Percentiles rank a stretch among this genome's conserved stretches.
phyloP scores from a whole-genome alignment of 345 rosid species.

The Syzygium oleosum region DNA sequence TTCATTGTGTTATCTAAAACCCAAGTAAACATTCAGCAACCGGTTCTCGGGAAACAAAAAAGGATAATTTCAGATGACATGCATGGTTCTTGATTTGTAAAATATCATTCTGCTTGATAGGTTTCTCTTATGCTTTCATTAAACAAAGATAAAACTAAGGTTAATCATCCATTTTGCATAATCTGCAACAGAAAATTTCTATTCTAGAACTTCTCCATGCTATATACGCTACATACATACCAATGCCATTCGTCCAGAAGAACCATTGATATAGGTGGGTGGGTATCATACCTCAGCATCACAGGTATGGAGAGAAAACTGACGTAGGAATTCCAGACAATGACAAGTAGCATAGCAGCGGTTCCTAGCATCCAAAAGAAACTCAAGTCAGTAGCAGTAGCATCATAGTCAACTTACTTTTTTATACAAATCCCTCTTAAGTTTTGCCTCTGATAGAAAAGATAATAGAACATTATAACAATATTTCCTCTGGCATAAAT shows the following conservation, averaged over 20 bases:
- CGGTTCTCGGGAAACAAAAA: neutral
- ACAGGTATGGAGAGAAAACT: conserved; percentile 54
- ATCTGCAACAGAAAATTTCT: neutral
- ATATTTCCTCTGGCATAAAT: neutral
- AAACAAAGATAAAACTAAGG: neutral
- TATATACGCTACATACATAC: neutral
- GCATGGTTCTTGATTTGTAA: neutral
- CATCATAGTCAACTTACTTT: neutral
- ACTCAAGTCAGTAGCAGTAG: neutral
- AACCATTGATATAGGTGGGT: neutral
- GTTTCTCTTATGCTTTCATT: neutral
- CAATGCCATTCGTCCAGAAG: neutral
- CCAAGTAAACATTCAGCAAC: neutral
- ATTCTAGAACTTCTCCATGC: neutral
- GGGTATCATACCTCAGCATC: conserved; percentile 47
- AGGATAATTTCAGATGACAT: neutral
- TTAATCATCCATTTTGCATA: neutral
- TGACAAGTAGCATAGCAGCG: conserved; percentile 79
- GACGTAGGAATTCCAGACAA: conserved; percentile 69
- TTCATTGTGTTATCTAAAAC: neutral
- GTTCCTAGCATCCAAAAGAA: conserved; percentile 39
- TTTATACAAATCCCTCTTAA: neutral
- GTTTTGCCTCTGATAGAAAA: neutral
- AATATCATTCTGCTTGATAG: neutral
- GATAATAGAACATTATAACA: neutral